A percentile compares a stretch with the other conserved stretches of the same genome.
Evolutionary conservation across 202 grass and related monocot species (phyloP).

Genomic region (Zizania palustris): DNA sequence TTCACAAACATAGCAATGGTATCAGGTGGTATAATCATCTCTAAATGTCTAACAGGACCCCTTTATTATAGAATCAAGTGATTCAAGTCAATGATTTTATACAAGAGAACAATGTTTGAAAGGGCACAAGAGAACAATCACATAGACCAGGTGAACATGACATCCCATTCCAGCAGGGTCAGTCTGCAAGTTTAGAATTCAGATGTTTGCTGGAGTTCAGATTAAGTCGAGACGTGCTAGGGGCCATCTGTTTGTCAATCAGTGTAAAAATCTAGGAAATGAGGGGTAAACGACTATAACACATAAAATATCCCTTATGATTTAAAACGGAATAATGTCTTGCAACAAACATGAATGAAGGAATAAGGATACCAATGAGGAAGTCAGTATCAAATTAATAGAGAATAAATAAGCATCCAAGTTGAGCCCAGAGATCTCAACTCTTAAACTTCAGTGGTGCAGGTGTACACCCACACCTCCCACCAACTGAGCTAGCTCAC

Average conservation of each 20-base stretch:
- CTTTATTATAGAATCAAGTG: not conserved
- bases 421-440: too few species aligned
- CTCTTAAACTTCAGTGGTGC: too few species aligned
- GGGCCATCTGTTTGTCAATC: not conserved
- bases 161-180: conserved; percentile 13
- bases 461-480: too few species aligned
- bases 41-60: conserved; percentile 9
- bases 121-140: not conserved
- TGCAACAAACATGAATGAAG: not conserved
- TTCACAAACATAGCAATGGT: not conserved
- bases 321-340: not conserved
- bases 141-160: conserved; percentile 26
- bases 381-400: too few species aligned
- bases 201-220: conserved; percentile 6
- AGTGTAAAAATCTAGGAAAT: not conserved
- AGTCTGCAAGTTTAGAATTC: conserved; percentile 23
- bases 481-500: not conserved
- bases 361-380: too few species aligned
- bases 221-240: conserved; percentile 1
- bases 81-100: not conserved
- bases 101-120: not conserved
- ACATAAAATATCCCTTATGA: not conserved
- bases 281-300: not conserved
- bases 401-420: too few species aligned
- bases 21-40: conserved; percentile 20